These are phyloP conservation scores for Globisporangium carolinianum DNA, from an alignment of 352 stramenopile genomes.

Conservation along the genomic window DNA sequence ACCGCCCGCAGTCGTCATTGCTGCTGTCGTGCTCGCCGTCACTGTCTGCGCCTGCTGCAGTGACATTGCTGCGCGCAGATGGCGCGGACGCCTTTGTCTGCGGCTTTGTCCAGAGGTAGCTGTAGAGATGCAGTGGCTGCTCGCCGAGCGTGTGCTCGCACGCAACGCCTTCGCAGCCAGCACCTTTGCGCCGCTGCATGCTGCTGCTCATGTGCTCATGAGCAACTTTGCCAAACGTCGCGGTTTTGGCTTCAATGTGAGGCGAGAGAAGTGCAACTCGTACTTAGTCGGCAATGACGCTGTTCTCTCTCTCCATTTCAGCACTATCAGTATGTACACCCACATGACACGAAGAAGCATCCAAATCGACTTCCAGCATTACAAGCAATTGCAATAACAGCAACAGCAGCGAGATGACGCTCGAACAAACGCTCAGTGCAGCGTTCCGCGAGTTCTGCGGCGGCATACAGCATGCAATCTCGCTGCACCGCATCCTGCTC, in stretches of 20 bases:
- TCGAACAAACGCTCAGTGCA: slow-evolving; percentile 46
- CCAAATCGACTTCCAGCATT: no score
- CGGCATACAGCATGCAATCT: slow-evolving; percentile 82
- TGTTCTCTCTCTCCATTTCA: no score
- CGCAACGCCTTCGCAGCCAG: slow-evolving; percentile 49
- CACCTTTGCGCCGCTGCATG: slow-evolving; percentile 24
- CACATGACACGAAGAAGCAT: no score
- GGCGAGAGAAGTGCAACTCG: no score
- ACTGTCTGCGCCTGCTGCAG: background rate
- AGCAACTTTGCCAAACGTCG: background rate
- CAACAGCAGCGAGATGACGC: slow-evolving; percentile 4
- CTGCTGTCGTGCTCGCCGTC: background rate
- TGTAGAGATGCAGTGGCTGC: slow-evolving; percentile 56
- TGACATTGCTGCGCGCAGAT: background rate
- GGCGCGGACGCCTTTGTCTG: background rate
- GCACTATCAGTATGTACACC: no score
- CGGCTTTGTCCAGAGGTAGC: slow-evolving; percentile 49
- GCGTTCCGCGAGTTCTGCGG: slow-evolving; percentile 80
- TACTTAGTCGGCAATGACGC: no score
- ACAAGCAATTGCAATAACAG: background rate
- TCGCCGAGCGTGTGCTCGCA: slow-evolving; percentile 58
- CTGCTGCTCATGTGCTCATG: background rate
- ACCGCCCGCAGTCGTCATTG: slow-evolving; percentile 16
- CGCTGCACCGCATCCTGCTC: slow-evolving; percentile 77
- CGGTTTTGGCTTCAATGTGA: background rate